Conservation (phyloP, 2,329 filamentous ascomycete genomes). For the Hirsutella thompsonii region DNA sequence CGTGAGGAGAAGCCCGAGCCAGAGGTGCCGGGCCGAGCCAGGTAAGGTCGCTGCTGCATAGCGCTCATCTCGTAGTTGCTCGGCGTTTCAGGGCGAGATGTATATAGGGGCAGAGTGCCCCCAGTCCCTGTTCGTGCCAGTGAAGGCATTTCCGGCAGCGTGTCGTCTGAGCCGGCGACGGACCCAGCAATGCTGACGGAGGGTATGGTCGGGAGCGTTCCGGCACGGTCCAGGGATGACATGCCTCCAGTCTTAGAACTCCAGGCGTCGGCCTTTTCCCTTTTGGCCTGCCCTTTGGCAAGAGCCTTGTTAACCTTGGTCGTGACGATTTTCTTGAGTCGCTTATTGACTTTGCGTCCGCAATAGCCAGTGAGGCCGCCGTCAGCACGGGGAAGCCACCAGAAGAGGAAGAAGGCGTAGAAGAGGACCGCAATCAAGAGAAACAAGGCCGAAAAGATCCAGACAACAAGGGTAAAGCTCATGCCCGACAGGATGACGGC, state of each 20-base stretch:
- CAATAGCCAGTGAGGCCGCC: slow-evolving; percentile 77
- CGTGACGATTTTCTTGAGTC: slow-evolving; percentile 73
- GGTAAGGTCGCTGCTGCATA: slow-evolving; percentile 35
- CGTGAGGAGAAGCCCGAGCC: slow-evolving; percentile 50
- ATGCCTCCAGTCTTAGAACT: slow-evolving; percentile 42
- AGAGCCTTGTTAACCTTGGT: slow-evolving; percentile 82
- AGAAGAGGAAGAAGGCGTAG: slow-evolving; percentile 82
- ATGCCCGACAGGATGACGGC: slow-evolving; percentile 78
- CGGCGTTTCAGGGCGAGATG: slow-evolving; percentile 44
- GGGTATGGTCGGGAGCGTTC: slow-evolving; percentile 54
- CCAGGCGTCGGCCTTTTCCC: slow-evolving; percentile 36
- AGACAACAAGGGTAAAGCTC: slow-evolving; percentile 83
- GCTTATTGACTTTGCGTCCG: slow-evolving; percentile 77
- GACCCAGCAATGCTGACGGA: slow-evolving; percentile 16
- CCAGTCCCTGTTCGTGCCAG: slow-evolving; percentile 47
- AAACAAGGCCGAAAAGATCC: slow-evolving; percentile 68
- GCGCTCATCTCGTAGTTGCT: slow-evolving; percentile 37
- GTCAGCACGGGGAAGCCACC: slow-evolving; percentile 75
- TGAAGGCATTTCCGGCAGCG: slow-evolving; percentile 44
- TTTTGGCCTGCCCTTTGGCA: slow-evolving; percentile 58
- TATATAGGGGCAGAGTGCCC: slow-evolving; percentile 48
- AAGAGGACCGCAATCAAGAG: slow-evolving; percentile 64
- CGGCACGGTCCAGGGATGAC: slow-evolving; percentile 36
- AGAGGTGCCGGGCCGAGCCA: slow-evolving; percentile 37
- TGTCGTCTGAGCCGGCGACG: slow-evolving; percentile 24